Percentiles rank a stretch among this genome's conserved stretches.
These are phyloP conservation scores for Morella rubra DNA, from an alignment of 306 rosid genomes.

Conservation along the genomic window DNA sequence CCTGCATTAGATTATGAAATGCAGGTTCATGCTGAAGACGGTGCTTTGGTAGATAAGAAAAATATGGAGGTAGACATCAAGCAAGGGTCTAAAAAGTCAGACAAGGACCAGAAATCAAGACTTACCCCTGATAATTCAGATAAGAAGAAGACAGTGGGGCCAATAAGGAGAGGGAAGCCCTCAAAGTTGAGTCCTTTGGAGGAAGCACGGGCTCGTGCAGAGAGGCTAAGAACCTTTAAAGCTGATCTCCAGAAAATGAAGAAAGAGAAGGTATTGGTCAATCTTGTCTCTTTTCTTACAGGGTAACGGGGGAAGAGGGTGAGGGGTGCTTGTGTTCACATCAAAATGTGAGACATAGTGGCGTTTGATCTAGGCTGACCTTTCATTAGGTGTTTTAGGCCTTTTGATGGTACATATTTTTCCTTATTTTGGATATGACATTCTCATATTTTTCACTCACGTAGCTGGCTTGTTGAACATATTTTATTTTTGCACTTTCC, in stretches of 20 bases:
- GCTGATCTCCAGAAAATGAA: slow-evolving; percentile 97
- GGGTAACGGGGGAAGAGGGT: neutral
- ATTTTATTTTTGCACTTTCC: slow-evolving; percentile 11
- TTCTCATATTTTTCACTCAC: neutral
- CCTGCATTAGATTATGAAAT: slow-evolving; percentile 90
- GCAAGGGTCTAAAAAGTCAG: slow-evolving; percentile 55
- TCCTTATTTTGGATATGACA: too few species aligned
- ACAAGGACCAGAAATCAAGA: slow-evolving; percentile 68
- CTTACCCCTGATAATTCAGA: slow-evolving; percentile 48
- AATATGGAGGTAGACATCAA: slow-evolving; percentile 47
- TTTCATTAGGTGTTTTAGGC: too few species aligned
- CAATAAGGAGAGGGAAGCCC: slow-evolving; percentile 80
- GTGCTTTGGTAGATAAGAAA: slow-evolving; percentile 42
- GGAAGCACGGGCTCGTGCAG: slow-evolving; percentile 96
- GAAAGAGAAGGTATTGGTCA: slow-evolving; percentile 81
- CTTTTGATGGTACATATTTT: too few species aligned
- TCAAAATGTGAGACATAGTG: neutral
- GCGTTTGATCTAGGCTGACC: neutral
- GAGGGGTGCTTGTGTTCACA: neutral
- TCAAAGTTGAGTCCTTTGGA: slow-evolving; percentile 90
- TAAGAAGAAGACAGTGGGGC: slow-evolving; percentile 67
- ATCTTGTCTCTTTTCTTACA: neutral
- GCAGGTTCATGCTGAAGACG: slow-evolving; percentile 49
- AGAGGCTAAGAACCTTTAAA: slow-evolving; percentile 76
- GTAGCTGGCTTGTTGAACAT: slow-evolving; percentile 19